A percentile compares a stretch with the other conserved stretches of the same genome.
phyloP scores from a whole-genome alignment of 2,329 filamentous ascomycete species.

The Diaporthe ampelina region DNA sequence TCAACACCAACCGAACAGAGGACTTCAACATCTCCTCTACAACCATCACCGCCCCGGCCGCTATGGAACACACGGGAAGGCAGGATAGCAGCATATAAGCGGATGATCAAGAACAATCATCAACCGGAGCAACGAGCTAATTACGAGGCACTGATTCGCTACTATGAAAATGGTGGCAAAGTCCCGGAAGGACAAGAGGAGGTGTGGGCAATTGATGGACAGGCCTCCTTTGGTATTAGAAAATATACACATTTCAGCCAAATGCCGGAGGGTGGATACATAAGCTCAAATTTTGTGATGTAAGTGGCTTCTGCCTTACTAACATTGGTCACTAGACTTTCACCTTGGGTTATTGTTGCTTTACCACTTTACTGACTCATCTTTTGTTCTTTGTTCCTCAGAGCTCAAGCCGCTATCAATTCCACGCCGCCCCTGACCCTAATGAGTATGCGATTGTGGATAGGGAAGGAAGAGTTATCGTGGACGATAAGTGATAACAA shows the following conservation, averaged over 20 bases:
- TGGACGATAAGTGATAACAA: background rate
- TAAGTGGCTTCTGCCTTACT: slow-evolving; percentile 9
- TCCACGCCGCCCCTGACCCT: background rate
- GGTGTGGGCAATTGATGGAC: slow-evolving; percentile 18
- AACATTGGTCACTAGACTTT: background rate
- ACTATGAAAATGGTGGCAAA: slow-evolving; percentile 26
- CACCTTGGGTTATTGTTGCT: background rate
- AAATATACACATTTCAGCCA: background rate
- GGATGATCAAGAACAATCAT: background rate
- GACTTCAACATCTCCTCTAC: background rate
- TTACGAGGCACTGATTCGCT: slow-evolving; percentile 1
- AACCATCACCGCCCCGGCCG: background rate
- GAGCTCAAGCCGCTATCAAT: background rate
- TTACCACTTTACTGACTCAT: slow-evolving; percentile 1
- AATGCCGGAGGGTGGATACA: slow-evolving; percentile 10
- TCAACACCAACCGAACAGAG: background rate
- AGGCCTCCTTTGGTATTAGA: slow-evolving; percentile 5
- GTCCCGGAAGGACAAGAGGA: slow-evolving; percentile 19
- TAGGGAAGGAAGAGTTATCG: background rate
- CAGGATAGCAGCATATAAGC: slow-evolving; percentile 13
- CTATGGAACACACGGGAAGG: slow-evolving; percentile 8
- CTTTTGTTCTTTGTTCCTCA: background rate
- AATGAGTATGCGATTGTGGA: background rate
- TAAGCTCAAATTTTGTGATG: slow-evolving; percentile 9
- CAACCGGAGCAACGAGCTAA: slow-evolving; percentile 6